These are phyloP conservation scores for Nicotiana paniculata DNA, from an alignment of 257 asterid genomes.

Conservation along the genomic window DNA sequence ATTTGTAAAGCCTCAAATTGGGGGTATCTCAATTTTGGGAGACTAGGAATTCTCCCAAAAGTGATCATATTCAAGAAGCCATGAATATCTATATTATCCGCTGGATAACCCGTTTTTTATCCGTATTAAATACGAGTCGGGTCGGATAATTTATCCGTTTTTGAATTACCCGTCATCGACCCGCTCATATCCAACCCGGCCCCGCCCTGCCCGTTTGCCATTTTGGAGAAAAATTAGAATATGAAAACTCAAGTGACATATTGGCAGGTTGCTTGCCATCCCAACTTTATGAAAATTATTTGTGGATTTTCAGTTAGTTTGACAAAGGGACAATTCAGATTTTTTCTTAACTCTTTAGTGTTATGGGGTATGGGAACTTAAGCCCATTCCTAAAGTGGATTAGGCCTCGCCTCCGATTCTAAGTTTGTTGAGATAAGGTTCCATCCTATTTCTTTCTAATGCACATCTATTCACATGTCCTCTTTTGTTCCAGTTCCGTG, in stretches of 20 bases:
- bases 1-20: no score
- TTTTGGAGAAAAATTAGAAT: not conserved
- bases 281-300: not conserved
- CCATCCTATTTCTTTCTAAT: not conserved
- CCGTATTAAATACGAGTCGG: no score
- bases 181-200: no score
- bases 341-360: not conserved
- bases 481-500: constrained; percentile 41
- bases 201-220: no score
- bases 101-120: no score
- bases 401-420: not conserved
- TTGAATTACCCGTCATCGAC: no score
- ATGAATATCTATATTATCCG: no score
- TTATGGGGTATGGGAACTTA: not conserved
- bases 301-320: not conserved
- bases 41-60: no score
- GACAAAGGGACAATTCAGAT: not conserved
- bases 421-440: not conserved
- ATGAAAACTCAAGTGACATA: not conserved
- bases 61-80: no score
- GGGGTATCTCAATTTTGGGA: no score
- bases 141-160: no score
- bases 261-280: not conserved
- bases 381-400: not conserved
- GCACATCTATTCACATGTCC: not conserved